Evolutionary conservation across 768 basidiomycete species (phyloP), one percentile per base, ranked within the genome.

Genomic region (Crucibulum laeve): DNA sequence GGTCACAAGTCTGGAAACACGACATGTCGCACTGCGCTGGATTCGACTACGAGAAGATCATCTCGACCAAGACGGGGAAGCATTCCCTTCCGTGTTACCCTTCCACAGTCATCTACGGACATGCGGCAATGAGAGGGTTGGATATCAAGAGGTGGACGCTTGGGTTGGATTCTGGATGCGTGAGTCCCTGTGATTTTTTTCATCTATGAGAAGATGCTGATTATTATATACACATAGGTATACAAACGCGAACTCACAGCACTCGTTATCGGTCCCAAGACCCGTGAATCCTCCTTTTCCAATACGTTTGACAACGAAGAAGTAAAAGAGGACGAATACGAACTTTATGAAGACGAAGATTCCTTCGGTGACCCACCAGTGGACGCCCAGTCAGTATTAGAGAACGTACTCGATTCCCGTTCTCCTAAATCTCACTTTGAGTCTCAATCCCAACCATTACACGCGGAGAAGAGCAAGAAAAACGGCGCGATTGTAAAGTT

Each of bases 121-220:
- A 96, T 55, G 74, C 82, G 5, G 92, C 93, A 4, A 68, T 75
- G 3, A 72, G 88, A 21, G 89, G 87, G 10, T 70, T 96, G 10
- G 90, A 93, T 58, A 61, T 91, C 51, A 84, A 86, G 48, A 72
- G 86, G 17, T 95, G 87, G 85, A 79, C 83, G 2, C 66, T 92
- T 47, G 94, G 94, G 1, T 63, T 95, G 25, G 94, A 98, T 59
- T 76, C 86, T 0, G 93, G 89, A 8, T 95, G 92, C 56, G 87
- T 91, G 58, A 59, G 82, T 69, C n/a, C n/a, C n/a, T n/a, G n/a
- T n/a, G n/a, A 38, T n/a, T 45, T 26, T 19, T 25, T 28, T 34
- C 15, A 21, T 19, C 26, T 36, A 14, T 21, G 40, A 45, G 26
- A 6, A 28, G 14, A 43, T 32, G 21, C 44, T 46, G 19, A 47